phyloP scores from a whole-genome alignment of 495 filamentous ascomycete genomes.

The Annulohypoxylon nitens region DNA sequence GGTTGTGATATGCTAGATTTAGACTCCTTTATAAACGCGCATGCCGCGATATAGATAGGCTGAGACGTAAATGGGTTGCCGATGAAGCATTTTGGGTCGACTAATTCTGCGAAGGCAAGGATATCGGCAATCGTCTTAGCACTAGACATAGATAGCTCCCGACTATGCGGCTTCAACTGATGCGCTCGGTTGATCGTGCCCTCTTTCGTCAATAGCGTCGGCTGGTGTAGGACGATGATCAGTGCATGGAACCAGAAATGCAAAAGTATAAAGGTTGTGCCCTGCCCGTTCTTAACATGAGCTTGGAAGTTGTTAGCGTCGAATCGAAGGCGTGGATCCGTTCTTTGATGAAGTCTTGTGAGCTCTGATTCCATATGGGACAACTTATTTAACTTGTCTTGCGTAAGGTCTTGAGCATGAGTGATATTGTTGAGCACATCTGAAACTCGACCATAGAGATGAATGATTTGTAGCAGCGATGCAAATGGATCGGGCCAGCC shows the following conservation, averaged over 20 bases:
- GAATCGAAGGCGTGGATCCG: constrained; percentile 80
- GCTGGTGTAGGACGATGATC: constrained; percentile 86
- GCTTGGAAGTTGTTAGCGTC: constrained; percentile 81
- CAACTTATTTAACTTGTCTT: constrained; percentile 76
- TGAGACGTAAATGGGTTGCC: constrained; percentile 91
- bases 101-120: constrained; percentile 79
- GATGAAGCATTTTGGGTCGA: constrained; percentile 83
- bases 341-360: constrained; percentile 80
- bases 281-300: constrained; percentile 80
- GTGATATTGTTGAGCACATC: constrained; percentile 87
- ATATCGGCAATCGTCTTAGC: constrained; percentile 92
- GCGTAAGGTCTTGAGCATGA: constrained; percentile 77
- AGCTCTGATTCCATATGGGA: constrained; percentile 80
- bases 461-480: constrained; percentile 82
- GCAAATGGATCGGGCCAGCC: constrained; percentile 83
- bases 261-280: constrained; percentile 86
- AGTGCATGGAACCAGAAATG: constrained; percentile 93
- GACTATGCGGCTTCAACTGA: constrained; percentile 79
- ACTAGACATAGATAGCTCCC: constrained; percentile 86
- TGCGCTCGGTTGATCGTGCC: constrained; percentile 72
- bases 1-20: constrained; percentile 70
- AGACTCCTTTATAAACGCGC: constrained; percentile 86
- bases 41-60: constrained; percentile 90
- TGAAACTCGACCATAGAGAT: constrained; percentile 84
- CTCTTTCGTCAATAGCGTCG: constrained; percentile 81